A percentile compares a stretch with the other conserved stretches of the same genome.
These are phyloP conservation scores for Mortierella claussenii DNA, from an alignment of 192 early-diverging fungal genomes.

Conservation along the genomic window DNA sequence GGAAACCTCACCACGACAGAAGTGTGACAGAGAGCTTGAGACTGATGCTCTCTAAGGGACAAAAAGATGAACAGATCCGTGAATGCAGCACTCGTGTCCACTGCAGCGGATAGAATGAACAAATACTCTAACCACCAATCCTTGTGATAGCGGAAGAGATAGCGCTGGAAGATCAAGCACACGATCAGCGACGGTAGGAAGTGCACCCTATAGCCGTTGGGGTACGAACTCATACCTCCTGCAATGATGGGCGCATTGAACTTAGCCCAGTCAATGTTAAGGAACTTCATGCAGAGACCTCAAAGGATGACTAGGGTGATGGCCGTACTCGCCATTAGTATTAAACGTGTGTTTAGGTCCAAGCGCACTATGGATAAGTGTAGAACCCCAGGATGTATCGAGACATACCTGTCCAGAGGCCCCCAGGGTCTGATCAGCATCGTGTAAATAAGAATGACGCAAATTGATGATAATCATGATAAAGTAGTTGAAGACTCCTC, in stretches of 20 bases:
- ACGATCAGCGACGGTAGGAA: conserved; percentile 10
- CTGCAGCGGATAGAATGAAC: conserved; percentile 70
- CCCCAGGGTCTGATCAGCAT: conserved; percentile 51
- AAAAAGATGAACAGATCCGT: conserved; percentile 57
- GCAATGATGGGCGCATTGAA: conserved; percentile 64
- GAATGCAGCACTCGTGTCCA: conserved; percentile 67
- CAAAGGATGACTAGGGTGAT: conserved; percentile 65
- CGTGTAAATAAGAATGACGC: conserved; percentile 37
- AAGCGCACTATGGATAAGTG: conserved; percentile 81
- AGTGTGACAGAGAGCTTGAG: background rate
- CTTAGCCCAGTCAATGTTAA: conserved; percentile 44
- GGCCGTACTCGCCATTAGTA: conserved; percentile 53
- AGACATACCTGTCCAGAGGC: conserved; percentile 60
- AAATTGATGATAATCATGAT: conserved; percentile 43
- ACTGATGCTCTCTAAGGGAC: conserved; percentile 56
- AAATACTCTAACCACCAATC: conserved; percentile 73
- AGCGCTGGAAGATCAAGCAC: conserved; percentile 61
- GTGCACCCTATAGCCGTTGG: conserved; percentile 56
- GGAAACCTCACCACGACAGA: conserved; percentile 23
- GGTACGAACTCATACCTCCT: conserved; percentile 55
- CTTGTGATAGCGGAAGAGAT: conserved; percentile 58
- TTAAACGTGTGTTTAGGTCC: conserved; percentile 72
- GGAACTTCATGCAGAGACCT: conserved; percentile 61
- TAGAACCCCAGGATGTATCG: conserved; percentile 68
- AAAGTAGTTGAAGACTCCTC: conserved; percentile 57